Evolutionary conservation across 2,329 filamentous ascomycete genomes (phyloP).

Genomic region (Botrytis paeoniae): DNA sequence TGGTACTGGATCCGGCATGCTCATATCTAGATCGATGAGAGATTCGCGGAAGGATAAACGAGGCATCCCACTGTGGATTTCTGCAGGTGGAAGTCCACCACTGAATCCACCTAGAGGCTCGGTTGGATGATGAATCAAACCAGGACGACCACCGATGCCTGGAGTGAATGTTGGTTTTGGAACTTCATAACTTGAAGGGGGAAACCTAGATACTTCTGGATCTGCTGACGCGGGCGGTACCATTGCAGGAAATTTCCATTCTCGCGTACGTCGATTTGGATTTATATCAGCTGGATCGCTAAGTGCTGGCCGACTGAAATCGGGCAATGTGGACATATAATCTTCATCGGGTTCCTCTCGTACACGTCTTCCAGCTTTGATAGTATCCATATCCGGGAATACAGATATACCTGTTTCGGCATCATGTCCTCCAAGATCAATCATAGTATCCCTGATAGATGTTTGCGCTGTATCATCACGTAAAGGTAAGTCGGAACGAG

Average conservation of each 20-base stretch:
- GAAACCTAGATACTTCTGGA: constrained; percentile 52
- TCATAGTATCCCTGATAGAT: constrained; percentile 58
- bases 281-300: constrained; percentile 58
- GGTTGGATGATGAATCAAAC: constrained; percentile 50
- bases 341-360: constrained; percentile 29
- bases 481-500: constrained; percentile 55
- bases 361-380: constrained; percentile 39
- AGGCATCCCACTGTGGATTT: constrained; percentile 21
- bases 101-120: constrained; percentile 44
- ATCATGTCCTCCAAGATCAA: constrained; percentile 61
- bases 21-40: constrained; percentile 55
- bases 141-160: constrained; percentile 42
- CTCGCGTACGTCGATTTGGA: constrained; percentile 50
- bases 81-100: constrained; percentile 23
- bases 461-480: constrained; percentile 53
- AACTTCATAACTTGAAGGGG: constrained; percentile 41
- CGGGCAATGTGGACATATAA: constrained; percentile 32
- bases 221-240: constrained; percentile 52
- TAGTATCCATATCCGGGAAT: constrained; percentile 61
- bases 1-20: constrained; percentile 45
- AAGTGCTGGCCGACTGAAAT: constrained; percentile 50
- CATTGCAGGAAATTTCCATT: constrained; percentile 59
- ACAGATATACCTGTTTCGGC: constrained; percentile 53
- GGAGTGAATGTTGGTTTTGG: constrained; percentile 32
- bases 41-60: constrained; percentile 34